A percentile compares a stretch with the other conserved stretches of the same genome.
These are phyloP conservation scores for Ramularia endophylla DNA, from an alignment of 2,329 filamentous ascomycete species.

Conservation along the genomic window DNA sequence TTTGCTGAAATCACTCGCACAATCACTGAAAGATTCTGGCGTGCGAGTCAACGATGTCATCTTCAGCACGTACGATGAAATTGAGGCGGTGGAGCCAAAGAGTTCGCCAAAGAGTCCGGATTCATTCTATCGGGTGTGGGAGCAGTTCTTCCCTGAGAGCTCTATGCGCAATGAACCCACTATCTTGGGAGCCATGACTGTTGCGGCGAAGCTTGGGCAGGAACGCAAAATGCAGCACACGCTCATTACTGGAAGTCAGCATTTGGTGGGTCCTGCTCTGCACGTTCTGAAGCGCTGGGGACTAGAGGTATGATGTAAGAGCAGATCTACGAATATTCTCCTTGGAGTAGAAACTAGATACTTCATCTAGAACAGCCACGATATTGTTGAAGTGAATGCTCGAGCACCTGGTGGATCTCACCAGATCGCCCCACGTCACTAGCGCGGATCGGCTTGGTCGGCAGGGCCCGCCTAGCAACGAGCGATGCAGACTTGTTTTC, in stretches of 20 bases:
- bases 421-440: no score
- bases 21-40: constrained; percentile 8
- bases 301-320: no score
- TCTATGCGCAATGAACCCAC: constrained; percentile 13
- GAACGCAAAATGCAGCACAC: constrained; percentile 4
- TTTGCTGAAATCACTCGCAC: constrained; percentile 14
- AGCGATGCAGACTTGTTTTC: no score
- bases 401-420: no score
- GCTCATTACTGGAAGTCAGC: constrained; percentile 17
- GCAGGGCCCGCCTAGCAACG: no score
- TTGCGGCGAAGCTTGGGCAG: constrained; percentile 3
- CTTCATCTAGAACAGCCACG: no score
- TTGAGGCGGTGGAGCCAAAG: constrained; percentile 1
- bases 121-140: constrained; percentile 8
- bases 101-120: neutral
- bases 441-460: no score
- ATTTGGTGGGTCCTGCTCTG: constrained; percentile 15
- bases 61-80: constrained; percentile 22
- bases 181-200: constrained; percentile 11
- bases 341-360: no score
- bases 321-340: no score
- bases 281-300: constrained; percentile 2
- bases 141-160: neutral
- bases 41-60: constrained; percentile 19
- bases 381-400: no score